Percentiles rank a stretch among this genome's conserved stretches.
Evolutionary conservation across 2,329 filamentous ascomycete species (phyloP).

Genomic region (Boeremia lycopersici): DNA sequence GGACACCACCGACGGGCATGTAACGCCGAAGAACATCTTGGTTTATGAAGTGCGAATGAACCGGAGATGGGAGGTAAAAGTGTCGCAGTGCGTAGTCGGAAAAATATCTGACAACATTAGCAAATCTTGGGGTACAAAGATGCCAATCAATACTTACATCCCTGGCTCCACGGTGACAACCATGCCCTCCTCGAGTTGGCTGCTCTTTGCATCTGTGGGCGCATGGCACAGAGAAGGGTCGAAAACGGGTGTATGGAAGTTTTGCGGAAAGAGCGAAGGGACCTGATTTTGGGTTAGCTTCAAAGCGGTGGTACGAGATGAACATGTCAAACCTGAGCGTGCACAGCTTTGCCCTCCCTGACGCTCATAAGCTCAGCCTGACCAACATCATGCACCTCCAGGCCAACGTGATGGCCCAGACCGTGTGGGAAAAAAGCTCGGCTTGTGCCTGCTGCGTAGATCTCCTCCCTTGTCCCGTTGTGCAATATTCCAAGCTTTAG

Average conservation of each 20-base stretch:
- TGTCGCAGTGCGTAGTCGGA: slow-evolving; percentile 81
- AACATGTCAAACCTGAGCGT: slow-evolving; percentile 25
- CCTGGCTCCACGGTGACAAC: slow-evolving; percentile 63
- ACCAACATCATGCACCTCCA: slow-evolving; percentile 82
- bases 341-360: slow-evolving; percentile 26
- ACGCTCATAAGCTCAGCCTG: slow-evolving; percentile 45
- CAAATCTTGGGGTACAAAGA: neutral
- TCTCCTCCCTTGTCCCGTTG: slow-evolving; percentile 69
- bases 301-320: no score
- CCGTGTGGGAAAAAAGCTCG: slow-evolving; percentile 92
- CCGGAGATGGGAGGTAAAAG: slow-evolving; percentile 75
- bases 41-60: slow-evolving; percentile 79
- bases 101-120: slow-evolving; percentile 73
- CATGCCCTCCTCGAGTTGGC: slow-evolving; percentile 59
- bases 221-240: slow-evolving; percentile 36
- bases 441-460: slow-evolving; percentile 79
- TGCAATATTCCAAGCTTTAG: slow-evolving; percentile 73
- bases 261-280: slow-evolving; percentile 40
- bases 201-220: slow-evolving; percentile 41
- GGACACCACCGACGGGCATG: slow-evolving; percentile 80
- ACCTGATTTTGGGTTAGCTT: slow-evolving; percentile 26
- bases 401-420: slow-evolving; percentile 85
- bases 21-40: slow-evolving; percentile 74
- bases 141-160: slow-evolving; percentile 39
- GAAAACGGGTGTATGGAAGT: slow-evolving; percentile 43